Evolutionary conservation across 768 basidiomycete species (phyloP), one percentile per base, ranked within the genome.

Genomic region (Heimioporus sp.): DNA sequence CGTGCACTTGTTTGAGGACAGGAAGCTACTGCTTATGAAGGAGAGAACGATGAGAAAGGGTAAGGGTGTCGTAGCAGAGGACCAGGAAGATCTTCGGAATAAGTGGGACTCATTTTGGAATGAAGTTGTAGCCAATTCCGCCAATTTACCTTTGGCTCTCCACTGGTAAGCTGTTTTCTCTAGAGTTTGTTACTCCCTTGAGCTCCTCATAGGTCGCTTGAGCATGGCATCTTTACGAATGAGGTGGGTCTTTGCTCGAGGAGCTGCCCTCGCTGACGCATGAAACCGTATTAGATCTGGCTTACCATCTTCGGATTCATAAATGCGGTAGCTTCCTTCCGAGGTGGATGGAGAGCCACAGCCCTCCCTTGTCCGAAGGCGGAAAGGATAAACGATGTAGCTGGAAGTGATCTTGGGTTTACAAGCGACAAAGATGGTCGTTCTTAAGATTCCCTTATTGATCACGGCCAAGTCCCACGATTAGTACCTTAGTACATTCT

Each of bases 101-200:
- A 73, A 83, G 56, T 85, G 85, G 82, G 78, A 80, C 56, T 79
- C 85, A 15, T 81, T 84, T 49, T 83, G 82, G 79, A 85, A 81
- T 46, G 90, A 92, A 53, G 65, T 87, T 11, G 66, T 88, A 13
- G 80, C 82, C 44, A 92, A 92, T 62, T 55, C 86, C 9, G 82
- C 82, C 21, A 88, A 91, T 64, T 70, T 92, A n/a, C 93, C 92
- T 4, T 66, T 90, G 45, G 89, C 92, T 3, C 67, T 92, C 50
- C 93, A 96, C 65, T 93, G 91, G 92, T 90, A 57, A 48, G 80
- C 54, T 35, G 20, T 16, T 30, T 52, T 34, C 21, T 48, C 15
- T 13, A 32, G 21, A 15, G 32, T 38, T 30, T 4, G 8, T 46
- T 31, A 12, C 13, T 49, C 28, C 45, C 57, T 56, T 20, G 48